phyloP scores from a whole-genome alignment of 306 rosid species.

The Acacia melanoxylon region DNA sequence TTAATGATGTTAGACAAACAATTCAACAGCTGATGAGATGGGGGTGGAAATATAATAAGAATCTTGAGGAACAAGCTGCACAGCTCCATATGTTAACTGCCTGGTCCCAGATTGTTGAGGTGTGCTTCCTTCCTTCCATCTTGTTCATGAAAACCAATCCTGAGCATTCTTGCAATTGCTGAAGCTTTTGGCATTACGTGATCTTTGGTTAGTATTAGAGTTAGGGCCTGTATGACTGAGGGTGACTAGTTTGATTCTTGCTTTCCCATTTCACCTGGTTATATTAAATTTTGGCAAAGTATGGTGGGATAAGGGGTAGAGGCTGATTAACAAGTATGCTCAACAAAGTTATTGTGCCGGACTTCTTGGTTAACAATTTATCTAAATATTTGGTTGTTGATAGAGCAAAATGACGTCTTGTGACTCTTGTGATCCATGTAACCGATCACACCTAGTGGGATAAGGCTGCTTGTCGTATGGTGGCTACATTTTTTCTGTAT shows the following conservation, averaged over 20 bases:
- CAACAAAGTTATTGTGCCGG: too few relatives aligned
- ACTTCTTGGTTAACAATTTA: too few relatives aligned
- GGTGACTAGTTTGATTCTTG: background rate
- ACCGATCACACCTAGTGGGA: too few relatives aligned
- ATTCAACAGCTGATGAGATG: slow-evolving; percentile 93
- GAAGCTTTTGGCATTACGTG: background rate
- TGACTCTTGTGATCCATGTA: too few relatives aligned
- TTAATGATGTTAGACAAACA: slow-evolving; percentile 67
- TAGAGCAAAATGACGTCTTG: too few relatives aligned
- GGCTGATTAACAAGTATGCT: too few relatives aligned
- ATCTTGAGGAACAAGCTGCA: slow-evolving; percentile 98
- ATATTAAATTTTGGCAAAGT: background rate
- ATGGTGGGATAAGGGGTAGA: background rate
- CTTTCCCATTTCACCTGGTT: background rate
- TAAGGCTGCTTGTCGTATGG: too few relatives aligned
- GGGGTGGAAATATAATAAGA: slow-evolving; percentile 98
- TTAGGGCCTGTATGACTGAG: background rate
- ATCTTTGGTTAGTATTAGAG: background rate
- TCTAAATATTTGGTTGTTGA: too few relatives aligned
- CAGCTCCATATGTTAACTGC: slow-evolving; percentile 96
- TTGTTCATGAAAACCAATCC: background rate
- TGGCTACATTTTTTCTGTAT: background rate
- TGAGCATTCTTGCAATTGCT: background rate
- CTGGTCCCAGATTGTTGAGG: slow-evolving; percentile 99
- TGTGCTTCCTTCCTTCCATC: slow-evolving; percentile 33